A percentile compares a stretch with the other conserved stretches of the same genome.
These are phyloP conservation scores for Ziziphus jujuba DNA, from an alignment of 306 rosid genomes.

Conservation along the genomic window DNA sequence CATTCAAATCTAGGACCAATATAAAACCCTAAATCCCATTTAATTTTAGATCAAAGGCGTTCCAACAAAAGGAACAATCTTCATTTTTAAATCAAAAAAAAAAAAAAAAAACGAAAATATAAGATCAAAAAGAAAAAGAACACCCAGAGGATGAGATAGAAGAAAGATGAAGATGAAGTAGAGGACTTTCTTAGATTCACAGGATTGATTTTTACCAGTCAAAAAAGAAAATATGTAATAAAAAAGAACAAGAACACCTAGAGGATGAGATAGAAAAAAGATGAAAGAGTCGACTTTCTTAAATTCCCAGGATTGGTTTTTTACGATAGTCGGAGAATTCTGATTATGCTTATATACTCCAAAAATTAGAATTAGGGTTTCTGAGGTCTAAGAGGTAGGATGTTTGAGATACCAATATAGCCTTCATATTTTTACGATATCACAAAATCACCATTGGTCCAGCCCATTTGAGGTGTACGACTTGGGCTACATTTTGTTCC, in stretches of 20 bases:
- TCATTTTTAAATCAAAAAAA: neutral
- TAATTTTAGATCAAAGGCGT: conserved; percentile 30
- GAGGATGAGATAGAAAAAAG: too few species aligned
- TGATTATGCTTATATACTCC: conserved; percentile 3
- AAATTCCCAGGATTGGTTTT: too few species aligned
- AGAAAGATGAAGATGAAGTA: too few species aligned
- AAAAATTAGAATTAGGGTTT: conserved; percentile 30
- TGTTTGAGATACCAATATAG: neutral
- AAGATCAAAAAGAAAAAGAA: rapidly evolving
- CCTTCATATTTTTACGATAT: neutral
- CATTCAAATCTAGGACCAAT: neutral
- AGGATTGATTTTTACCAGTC: too few species aligned
- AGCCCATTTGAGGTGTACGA: neutral
- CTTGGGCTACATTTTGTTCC: neutral
- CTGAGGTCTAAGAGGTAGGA: neutral
- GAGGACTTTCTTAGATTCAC: neutral
- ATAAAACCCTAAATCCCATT: conserved; percentile 26
- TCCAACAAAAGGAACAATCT: conserved; percentile 39
- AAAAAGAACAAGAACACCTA: too few species aligned
- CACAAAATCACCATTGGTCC: neutral
- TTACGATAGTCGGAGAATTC: too few species aligned
- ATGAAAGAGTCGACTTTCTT: neutral
- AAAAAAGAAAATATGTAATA: too few species aligned
- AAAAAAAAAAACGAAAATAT: rapidly evolving
- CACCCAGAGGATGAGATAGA: too few species aligned